Evolutionary conservation across 306 rosid species (phyloP).

Genomic region (Cucumis cinereus): DNA sequence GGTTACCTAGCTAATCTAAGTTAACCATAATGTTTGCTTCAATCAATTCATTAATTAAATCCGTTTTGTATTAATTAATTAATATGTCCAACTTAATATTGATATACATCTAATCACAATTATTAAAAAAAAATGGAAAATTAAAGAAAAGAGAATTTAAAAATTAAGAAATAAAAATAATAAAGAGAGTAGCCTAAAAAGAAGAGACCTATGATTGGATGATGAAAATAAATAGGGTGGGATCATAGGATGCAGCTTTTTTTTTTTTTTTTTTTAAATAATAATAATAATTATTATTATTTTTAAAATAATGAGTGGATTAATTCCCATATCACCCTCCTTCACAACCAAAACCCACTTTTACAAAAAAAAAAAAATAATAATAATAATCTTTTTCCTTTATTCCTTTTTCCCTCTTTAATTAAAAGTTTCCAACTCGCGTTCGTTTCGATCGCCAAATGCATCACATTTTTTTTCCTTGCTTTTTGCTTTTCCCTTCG

Average conservation of each 20-base stretch:
- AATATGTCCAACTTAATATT: neutral
- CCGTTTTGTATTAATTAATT: neutral
- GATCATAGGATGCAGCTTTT: neutral
- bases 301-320: neutral
- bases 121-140: neutral
- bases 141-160: neutral
- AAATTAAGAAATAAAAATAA: no score
- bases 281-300: no score
- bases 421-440: no score
- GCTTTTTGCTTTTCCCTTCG: no score
- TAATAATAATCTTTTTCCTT: no score
- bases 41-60: neutral
- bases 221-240: neutral
- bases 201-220: slow-evolving; percentile 1
- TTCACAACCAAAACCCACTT: neutral
- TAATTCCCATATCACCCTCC: neutral
- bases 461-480: no score
- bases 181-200: neutral
- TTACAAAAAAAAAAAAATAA: no score
- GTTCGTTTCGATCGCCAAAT: no score
- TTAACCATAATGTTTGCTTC: neutral
- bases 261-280: neutral
- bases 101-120: neutral
- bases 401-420: neutral
- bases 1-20: neutral